Base-by-base conservation (phyloP, 2,329 filamentous ascomycete species). In the Sarocladiaceae sp. region DNA sequence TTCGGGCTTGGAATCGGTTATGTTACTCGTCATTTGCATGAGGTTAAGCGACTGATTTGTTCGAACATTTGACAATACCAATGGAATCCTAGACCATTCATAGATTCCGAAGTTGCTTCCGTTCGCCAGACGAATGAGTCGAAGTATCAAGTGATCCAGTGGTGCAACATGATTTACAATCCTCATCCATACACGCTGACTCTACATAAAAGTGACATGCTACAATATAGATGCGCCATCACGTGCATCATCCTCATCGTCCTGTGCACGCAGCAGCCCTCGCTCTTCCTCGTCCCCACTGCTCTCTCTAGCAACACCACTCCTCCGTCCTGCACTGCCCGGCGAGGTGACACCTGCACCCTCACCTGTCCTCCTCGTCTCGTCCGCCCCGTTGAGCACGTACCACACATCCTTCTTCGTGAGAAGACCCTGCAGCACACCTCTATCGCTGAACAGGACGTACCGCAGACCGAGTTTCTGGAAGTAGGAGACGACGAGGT, bases 371-470 rank as follows among this genome's bases (percentile, higher is more conserved):
- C 70, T 66, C 20, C 73, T 67, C 45, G 76, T 76, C 60, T 82
- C 78, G 51, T 84, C 82, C 9, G 80, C 81, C 33, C 84, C 87
- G 58, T 95, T 88, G 35, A 97, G 72, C 31, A 97, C 82, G 62
- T 88, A 90, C 87, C 90, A 97, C 26, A 95, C 83, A 65, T 98
- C 93, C 69, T 98, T 98, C 71, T 97, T 97, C 16, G 93, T 98
- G 53, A 97, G 68, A 39, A 98, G 64, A 0, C 93, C 93, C 61
- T 88, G 82, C 31, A 98, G 67, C 41, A 79, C 78, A 16, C 93
- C 93, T 40, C 83, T 78, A 52, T 96, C 87, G 31, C 80, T 81
- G 60, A 97, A 94, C 3, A 97, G 68, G 4, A 98, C 80, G 66
- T 97, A 96, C 42, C 91, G 78, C 49, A 98, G 67, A 16, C 93